Evolutionary conservation across 106 monocot species (phyloP).

Genomic region (Agapanthus africanus): DNA sequence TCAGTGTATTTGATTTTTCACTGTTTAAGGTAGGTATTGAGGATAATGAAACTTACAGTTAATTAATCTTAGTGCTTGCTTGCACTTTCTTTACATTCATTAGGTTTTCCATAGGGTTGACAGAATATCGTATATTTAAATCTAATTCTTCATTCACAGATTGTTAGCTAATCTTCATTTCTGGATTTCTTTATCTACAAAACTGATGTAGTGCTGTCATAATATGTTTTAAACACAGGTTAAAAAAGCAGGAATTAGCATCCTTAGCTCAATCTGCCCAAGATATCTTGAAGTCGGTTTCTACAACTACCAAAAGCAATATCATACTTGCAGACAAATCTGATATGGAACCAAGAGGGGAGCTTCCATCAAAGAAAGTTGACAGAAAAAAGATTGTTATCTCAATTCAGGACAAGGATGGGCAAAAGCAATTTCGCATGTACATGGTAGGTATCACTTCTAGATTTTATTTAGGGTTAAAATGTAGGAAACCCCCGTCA

Average conservation of each 20-base stretch:
- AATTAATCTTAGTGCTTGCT: too few relatives aligned
- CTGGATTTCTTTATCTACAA: not conserved
- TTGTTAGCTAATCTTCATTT: not conserved
- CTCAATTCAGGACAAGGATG: slow-evolving; percentile 74
- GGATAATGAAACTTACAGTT: too few relatives aligned
- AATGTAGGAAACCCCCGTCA: too few relatives aligned
- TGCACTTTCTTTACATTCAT: too few relatives aligned
- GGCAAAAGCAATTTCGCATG: slow-evolving; percentile 59
- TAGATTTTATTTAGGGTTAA: too few relatives aligned
- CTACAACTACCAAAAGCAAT: slow-evolving; percentile 37
- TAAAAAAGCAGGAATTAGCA: slow-evolving; percentile 20
- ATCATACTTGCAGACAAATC: slow-evolving; percentile 14
- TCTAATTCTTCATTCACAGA: not conserved
- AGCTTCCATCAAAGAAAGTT: slow-evolving; percentile 20
- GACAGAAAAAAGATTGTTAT: slow-evolving; percentile 66
- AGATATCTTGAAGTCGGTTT: slow-evolving; percentile 39
- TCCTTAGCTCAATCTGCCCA: slow-evolving; percentile 18
- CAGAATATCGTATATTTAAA: too few relatives aligned
- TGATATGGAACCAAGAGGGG: slow-evolving; percentile 19
- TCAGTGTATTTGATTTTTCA: too few relatives aligned
- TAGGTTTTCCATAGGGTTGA: too few relatives aligned
- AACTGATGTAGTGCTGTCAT: not conserved
- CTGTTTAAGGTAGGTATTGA: too few relatives aligned
- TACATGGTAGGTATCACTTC: slow-evolving; percentile 71
- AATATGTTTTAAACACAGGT: slow-evolving; percentile 13